Conservation (phyloP, 371 early-diverging fungal genomes). For the Mucor piriformis region DNA sequence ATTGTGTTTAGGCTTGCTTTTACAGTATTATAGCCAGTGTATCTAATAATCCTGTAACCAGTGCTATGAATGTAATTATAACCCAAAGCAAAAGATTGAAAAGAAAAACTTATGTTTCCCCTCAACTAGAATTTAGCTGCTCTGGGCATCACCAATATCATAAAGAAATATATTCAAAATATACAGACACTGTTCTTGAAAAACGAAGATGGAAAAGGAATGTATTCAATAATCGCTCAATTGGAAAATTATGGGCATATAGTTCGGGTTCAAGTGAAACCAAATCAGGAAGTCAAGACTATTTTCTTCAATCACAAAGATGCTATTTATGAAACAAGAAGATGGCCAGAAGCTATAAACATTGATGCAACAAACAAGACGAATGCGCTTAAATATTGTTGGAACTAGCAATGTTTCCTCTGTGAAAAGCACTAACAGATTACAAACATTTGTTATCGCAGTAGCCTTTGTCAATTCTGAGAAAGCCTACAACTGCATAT, state of each 20-base stretch:
- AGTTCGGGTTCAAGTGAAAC: background rate
- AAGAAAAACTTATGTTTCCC: no score
- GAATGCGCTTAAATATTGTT: constrained; percentile 8
- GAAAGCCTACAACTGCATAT: background rate
- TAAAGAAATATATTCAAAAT: constrained; percentile 6
- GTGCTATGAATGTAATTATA: no score
- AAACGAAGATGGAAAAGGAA: background rate
- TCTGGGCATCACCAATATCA: background rate
- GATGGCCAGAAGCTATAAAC: background rate
- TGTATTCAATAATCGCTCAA: background rate
- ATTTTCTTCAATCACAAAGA: background rate
- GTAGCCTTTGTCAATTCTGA: background rate
- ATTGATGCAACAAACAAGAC: constrained; percentile 11
- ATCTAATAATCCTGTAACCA: no score
- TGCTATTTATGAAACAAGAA: background rate
- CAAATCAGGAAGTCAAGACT: background rate
- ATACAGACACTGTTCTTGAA: background rate
- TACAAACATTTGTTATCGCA: background rate
- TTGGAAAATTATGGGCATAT: background rate
- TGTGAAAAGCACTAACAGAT: background rate
- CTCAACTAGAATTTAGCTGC: background rate
- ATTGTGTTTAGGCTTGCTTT: no score
- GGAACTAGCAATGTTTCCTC: constrained; percentile 1
- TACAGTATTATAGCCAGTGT: no score
- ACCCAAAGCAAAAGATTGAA: no score